These are phyloP conservation scores for Xylariaceae sp. DNA, from an alignment of 2,329 filamentous ascomycete genomes.

Conservation along the genomic window DNA sequence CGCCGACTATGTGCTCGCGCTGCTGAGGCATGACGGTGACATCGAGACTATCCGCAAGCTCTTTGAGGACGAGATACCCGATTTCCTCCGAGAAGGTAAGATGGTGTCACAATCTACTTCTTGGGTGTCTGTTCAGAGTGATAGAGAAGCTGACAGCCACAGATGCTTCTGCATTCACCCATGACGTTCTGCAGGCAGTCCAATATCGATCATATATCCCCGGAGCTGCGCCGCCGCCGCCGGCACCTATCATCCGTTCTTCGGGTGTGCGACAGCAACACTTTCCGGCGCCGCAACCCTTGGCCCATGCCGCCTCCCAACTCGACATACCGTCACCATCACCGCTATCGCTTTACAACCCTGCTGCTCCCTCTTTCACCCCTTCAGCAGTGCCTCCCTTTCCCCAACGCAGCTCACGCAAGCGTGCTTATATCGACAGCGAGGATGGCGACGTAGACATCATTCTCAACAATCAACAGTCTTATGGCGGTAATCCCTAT, in stretches of 20 bases:
- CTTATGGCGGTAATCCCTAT: conserved; percentile 37
- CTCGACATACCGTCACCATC: conserved; percentile 16
- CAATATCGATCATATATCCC: conserved; percentile 57
- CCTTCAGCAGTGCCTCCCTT: conserved; percentile 13
- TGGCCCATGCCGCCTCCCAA: conserved; percentile 17
- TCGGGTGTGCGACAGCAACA: conserved; percentile 13
- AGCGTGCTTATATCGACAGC: conserved; percentile 53
- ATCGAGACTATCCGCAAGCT: conserved; percentile 58
- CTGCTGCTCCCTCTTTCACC: conserved; percentile 16
- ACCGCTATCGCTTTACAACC: conserved; percentile 7
- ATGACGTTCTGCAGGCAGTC: conserved; percentile 65
- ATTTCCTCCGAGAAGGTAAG: conserved; percentile 66
- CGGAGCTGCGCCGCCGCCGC: conserved; percentile 43
- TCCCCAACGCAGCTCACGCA: conserved; percentile 36
- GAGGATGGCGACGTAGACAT: conserved; percentile 39
- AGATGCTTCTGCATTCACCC: conserved; percentile 60
- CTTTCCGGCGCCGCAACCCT: conserved; percentile 10
- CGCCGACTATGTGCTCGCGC: conserved; percentile 76
- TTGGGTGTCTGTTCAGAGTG: not conserved
- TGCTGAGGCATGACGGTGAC: conserved; percentile 65
- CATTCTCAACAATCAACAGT: conserved; percentile 26
- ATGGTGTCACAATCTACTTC: not conserved
- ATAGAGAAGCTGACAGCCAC: conserved; percentile 3
- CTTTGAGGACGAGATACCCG: conserved; percentile 66
- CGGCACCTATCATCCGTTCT: conserved; percentile 10